Evolutionary conservation across 257 asterid genomes (phyloP).

Genomic region (Gentiana macrophylla): DNA sequence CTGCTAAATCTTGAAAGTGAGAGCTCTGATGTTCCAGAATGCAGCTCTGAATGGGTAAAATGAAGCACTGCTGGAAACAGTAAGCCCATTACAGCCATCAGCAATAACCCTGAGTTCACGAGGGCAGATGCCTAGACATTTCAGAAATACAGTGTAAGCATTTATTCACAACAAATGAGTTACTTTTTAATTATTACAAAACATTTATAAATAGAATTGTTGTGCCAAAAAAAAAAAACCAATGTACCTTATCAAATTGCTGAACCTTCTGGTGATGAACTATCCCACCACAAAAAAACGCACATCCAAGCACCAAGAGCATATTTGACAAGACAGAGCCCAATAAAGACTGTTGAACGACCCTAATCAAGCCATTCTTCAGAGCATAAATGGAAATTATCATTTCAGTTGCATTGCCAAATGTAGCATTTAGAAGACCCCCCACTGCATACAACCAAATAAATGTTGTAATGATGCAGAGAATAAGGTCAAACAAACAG

Average conservation of each 20-base stretch:
- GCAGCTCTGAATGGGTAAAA: conserved; percentile 80
- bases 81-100: conserved; percentile 96
- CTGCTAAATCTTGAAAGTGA: conserved; percentile 92
- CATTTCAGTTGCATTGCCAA: conserved; percentile 97
- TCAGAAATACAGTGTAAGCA: conserved; percentile 13
- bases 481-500: neutral
- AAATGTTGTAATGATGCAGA: neutral
- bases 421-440: conserved; percentile 88
- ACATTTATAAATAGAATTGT: conserved; percentile 3
- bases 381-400: conserved; percentile 80
- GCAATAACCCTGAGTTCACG: conserved; percentile 78
- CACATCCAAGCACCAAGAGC: conserved; percentile 94
- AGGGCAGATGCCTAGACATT: conserved; percentile 66
- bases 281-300: conserved; percentile 85
- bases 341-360: conserved; percentile 76
- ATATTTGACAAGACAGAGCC: conserved; percentile 94
- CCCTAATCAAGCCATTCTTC: conserved; percentile 82
- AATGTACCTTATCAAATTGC: conserved; percentile 59
- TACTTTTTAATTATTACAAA: neutral
- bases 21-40: conserved; percentile 76
- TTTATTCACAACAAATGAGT: conserved; percentile 6
- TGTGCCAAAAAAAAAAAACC: neutral
- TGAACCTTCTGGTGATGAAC: conserved; percentile 65
- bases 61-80: conserved; percentile 88
- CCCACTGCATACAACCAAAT: conserved; percentile 50